Conservation (phyloP, 257 asterid genomes). For the Ehretia macrophylla region DNA sequence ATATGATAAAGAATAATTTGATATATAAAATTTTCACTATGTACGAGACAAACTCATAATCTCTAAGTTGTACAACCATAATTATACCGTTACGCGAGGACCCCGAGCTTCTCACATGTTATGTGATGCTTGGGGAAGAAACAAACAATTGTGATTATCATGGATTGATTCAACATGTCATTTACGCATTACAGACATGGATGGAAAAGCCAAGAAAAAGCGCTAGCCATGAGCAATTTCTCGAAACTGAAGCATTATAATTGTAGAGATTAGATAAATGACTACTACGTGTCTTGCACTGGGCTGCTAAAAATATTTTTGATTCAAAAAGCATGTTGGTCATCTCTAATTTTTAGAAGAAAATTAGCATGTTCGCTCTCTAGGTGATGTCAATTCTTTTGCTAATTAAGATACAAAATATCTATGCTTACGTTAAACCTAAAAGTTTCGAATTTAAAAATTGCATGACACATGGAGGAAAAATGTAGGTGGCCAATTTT, state of each 20-base stretch:
- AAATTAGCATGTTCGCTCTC: not conserved
- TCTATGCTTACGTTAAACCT: not conserved
- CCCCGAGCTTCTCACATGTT: too few species aligned
- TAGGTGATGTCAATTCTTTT: not conserved
- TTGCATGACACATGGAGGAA: not conserved
- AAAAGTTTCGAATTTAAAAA: not conserved
- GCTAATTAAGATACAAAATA: not conserved
- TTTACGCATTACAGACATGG: too few species aligned
- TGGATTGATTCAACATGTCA: too few species aligned
- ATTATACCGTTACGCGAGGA: too few species aligned
- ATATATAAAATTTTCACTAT: too few species aligned
- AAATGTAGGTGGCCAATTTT: not conserved
- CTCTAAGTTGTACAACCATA: too few species aligned
- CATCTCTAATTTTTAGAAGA: not conserved
- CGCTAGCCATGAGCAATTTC: not conserved
- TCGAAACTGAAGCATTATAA: not conserved
- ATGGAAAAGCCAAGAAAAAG: not conserved
- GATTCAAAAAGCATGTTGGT: not conserved
- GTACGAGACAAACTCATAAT: too few species aligned
- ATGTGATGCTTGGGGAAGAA: too few species aligned
- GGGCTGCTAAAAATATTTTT: not conserved
- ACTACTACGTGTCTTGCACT: not conserved
- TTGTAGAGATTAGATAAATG: not conserved
- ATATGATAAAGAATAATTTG: too few species aligned
- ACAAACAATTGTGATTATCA: too few species aligned